Base-by-base conservation (phyloP, 2,329 filamentous ascomycete species). In the Diaporthe sp. region DNA sequence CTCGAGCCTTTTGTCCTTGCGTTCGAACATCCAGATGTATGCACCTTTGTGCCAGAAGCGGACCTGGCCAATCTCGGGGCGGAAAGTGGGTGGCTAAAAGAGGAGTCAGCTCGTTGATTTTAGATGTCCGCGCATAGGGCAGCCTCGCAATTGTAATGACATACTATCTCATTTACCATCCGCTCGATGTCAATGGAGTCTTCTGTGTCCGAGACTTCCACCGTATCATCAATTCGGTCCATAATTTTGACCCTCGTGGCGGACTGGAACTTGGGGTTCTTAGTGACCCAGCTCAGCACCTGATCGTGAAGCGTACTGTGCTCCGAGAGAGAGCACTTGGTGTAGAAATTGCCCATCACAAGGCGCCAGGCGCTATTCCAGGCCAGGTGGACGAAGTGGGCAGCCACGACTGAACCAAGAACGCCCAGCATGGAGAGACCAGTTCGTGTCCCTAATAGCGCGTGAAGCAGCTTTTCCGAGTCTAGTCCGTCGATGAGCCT, bases 1-100 rank as follows among this genome's bases (percentile, higher is more conserved):
- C 53, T 71, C 49, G 19, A 76, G 75, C 55, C 71, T 74, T 60
- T 76, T 62, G 17, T 76, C 75, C 58, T 67, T 74, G 55, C 75
- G 72, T 60, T 74, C 72, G 12, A 39, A 37, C 49, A 76, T 49
- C 75, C 75, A 76, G 58, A 74, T 72, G 17, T 71, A 76, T 19
- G 75, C 53, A 44, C 72, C 65, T 17, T 51, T 60, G 31, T n/a
- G 42, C 75, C 75, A 76, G 51, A 76, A 76, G 8, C 49, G 46
- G 17, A 76, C 46, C 42, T 74, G 67, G 58, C 49, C 51, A 28
- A 76, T 62, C 28, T 76, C 74, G n/a, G 74, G 74, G 12, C 53
- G 34, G 37, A 76, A 74, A 6, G 53, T 53, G 9, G 72, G 72
- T 28, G 72, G 55, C 72, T 72, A n/a, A 10, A 1, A 58, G 13